These are phyloP conservation scores for Xylariaceae sp. DNA, from an alignment of 2,329 filamentous ascomycete species.

Conservation along the genomic window DNA sequence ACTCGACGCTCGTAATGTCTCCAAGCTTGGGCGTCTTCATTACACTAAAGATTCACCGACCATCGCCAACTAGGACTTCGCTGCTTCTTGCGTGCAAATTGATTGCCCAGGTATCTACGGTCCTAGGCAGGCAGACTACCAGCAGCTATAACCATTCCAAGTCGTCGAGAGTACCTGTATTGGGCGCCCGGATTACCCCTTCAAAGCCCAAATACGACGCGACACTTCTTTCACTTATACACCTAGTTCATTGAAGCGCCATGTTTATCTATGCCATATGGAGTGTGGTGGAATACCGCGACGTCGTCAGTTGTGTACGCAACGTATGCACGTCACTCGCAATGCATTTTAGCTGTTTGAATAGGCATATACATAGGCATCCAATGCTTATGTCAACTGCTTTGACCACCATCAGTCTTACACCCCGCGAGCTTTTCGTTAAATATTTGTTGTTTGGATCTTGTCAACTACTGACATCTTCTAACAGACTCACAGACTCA, in stretches of 20 bases:
- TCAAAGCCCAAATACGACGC: not conserved
- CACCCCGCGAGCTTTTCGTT: not conserved
- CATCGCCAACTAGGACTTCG: not conserved
- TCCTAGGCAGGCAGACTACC: not conserved
- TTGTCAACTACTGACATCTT: not conserved
- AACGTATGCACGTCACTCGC: too few relatives aligned
- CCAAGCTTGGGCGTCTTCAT: slow-evolving; percentile 5
- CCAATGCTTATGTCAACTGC: too few relatives aligned
- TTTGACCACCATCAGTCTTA: not conserved
- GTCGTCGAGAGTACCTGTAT: not conserved
- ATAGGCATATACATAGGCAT: too few relatives aligned
- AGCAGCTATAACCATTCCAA: not conserved
- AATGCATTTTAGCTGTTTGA: too few relatives aligned
- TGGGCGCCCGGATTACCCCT: not conserved
- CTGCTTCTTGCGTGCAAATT: not conserved
- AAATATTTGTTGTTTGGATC: not conserved
- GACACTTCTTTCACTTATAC: not conserved
- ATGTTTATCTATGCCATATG: too few relatives aligned
- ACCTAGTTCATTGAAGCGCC: not conserved
- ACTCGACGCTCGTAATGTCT: not conserved
- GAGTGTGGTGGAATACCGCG: not conserved
- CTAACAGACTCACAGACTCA: too few relatives aligned
- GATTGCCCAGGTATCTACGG: not conserved
- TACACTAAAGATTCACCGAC: not conserved
- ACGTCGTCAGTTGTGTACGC: not conserved